A percentile compares a stretch with the other conserved stretches of the same genome.
Conservation (phyloP, 805 yeast species). For the Candida sithepensis region DNA sequence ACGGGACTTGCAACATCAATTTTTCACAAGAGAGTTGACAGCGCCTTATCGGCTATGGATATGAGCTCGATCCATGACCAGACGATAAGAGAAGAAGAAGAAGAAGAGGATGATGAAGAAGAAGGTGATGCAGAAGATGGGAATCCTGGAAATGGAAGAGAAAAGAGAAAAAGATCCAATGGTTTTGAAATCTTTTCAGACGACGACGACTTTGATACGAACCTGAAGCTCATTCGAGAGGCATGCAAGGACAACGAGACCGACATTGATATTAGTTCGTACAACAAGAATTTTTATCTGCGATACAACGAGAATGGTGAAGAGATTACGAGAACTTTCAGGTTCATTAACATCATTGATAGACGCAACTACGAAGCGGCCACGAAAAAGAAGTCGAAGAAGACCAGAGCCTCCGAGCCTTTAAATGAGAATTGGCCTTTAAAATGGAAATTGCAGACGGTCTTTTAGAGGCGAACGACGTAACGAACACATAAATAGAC, state of each 20-base stretch:
- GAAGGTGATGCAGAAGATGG: no score
- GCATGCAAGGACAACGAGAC: conserved; percentile 6
- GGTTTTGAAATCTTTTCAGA: neutral
- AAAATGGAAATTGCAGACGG: conserved; percentile 26
- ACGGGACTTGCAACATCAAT: neutral
- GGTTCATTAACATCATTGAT: conserved; percentile 27
- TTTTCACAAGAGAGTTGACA: neutral
- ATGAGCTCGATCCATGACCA: neutral
- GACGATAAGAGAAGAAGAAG: conserved; percentile 1
- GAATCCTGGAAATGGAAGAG: conserved; percentile 3
- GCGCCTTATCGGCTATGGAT: neutral
- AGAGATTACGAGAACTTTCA: conserved; percentile 27
- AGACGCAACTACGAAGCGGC: conserved; percentile 22
- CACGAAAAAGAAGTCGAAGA: neutral
- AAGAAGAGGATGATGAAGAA: conserved; percentile 4
- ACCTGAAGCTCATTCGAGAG: neutral
- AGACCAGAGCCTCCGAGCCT: neutral
- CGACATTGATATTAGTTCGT: conserved; percentile 20
- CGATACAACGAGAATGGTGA: conserved; percentile 21
- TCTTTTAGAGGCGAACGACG: conserved; percentile 7
- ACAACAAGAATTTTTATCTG: conserved; percentile 28
- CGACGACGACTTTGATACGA: neutral
- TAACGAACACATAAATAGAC: no score
- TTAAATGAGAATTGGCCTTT: conserved; percentile 16
- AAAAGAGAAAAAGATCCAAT: neutral